These are phyloP conservation scores for Wickerhamiella hasegawae DNA, from an alignment of 805 yeast species.

Conservation along the genomic window DNA sequence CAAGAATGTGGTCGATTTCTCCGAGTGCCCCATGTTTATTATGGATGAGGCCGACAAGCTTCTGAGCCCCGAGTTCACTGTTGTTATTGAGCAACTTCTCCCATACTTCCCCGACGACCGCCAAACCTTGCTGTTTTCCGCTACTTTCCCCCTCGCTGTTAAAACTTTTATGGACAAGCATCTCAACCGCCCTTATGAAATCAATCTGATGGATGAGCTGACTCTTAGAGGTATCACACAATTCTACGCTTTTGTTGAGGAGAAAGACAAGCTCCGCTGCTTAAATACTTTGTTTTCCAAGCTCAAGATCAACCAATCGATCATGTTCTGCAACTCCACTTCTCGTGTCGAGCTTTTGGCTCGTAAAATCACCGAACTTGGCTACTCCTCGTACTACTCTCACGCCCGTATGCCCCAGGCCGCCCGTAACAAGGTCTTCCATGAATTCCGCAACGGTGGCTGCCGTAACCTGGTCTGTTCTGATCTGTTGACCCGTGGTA, in stretches of 20 bases:
- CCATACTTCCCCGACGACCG: slow-evolving; percentile 61
- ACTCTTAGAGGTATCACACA: slow-evolving; percentile 94
- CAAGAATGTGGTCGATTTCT: slow-evolving; percentile 72
- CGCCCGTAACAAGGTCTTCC: slow-evolving; percentile 95
- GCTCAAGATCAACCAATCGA: slow-evolving; percentile 88
- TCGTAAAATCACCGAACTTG: slow-evolving; percentile 88
- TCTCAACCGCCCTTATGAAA: slow-evolving; percentile 82
- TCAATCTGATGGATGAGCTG: slow-evolving; percentile 93
- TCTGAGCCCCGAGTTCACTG: slow-evolving; percentile 78
- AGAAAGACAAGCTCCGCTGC: slow-evolving; percentile 89
- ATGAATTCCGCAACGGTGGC: slow-evolving; percentile 95
- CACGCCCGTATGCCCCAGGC: slow-evolving; percentile 97
- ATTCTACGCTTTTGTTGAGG: slow-evolving; percentile 97
- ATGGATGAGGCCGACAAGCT: slow-evolving; percentile 99
- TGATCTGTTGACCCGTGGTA: slow-evolving; percentile 92
- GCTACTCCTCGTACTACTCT: slow-evolving; percentile 90
- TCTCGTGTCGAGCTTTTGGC: slow-evolving; percentile 92
- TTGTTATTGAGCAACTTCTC: slow-evolving; percentile 73
- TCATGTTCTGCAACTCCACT: slow-evolving; percentile 93
- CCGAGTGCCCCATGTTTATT: slow-evolving; percentile 72
- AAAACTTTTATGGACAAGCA: slow-evolving; percentile 85
- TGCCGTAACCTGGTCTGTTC: slow-evolving; percentile 96
- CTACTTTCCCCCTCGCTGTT: slow-evolving; percentile 91
- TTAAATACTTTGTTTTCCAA: slow-evolving; percentile 87
- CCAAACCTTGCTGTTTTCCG: slow-evolving; percentile 80